phyloP scores from a whole-genome alignment of 148 eudicot genomes.

The Polygonum aviculare region DNA sequence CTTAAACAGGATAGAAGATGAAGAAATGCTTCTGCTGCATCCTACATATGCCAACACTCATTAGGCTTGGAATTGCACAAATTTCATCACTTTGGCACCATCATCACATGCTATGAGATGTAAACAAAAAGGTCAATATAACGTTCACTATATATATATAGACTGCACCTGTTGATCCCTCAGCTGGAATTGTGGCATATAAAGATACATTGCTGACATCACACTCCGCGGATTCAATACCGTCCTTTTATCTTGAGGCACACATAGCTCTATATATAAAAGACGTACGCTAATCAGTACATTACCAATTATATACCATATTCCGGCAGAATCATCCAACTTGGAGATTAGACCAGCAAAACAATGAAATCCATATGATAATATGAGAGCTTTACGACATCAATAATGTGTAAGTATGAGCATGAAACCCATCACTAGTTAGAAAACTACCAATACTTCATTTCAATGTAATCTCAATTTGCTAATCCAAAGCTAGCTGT shows the following conservation, averaged over 20 bases:
- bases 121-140: neutral
- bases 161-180: constrained; percentile 64
- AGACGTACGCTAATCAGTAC: neutral
- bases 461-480: neutral
- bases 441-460: neutral
- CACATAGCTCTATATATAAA: constrained; percentile 48
- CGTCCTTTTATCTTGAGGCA: constrained; percentile 31
- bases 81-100: neutral
- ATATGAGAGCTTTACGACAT: neutral
- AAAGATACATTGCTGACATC: constrained; percentile 61
- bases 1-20: constrained; percentile 80
- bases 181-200: constrained; percentile 60
- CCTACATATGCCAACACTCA: constrained; percentile 36
- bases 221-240: constrained; percentile 56
- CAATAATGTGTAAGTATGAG: neutral
- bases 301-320: neutral
- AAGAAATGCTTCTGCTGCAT: constrained; percentile 90
- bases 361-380: neutral
- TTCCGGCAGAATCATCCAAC: neutral
- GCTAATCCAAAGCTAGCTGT: neutral
- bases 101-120: neutral
- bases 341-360: neutral
- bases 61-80: neutral
- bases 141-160: constrained; percentile 7
- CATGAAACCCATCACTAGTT: neutral